A percentile compares a stretch with the other conserved stretches of the same genome.
phyloP scores from a whole-genome alignment of 1,284 basidiomycete genomes.

The Inonotus hispidus region DNA sequence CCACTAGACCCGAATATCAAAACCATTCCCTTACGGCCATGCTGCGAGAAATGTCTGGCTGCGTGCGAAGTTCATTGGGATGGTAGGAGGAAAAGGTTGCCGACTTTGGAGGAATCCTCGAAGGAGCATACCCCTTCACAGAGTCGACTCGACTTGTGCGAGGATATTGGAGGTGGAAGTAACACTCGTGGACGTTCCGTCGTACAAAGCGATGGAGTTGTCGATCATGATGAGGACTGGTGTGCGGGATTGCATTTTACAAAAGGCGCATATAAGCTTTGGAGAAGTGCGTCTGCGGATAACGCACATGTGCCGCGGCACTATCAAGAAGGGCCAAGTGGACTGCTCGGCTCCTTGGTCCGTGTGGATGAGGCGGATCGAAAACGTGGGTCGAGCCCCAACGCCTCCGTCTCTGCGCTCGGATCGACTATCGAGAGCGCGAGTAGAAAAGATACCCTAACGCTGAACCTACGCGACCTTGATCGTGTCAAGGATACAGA shows the following conservation, averaged over 20 bases:
- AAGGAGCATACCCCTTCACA: constrained; percentile 1
- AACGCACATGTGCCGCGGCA: neutral
- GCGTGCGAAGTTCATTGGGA: constrained; percentile 4
- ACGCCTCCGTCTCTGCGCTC: neutral
- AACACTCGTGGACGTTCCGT: too few relatives aligned
- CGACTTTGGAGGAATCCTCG: constrained; percentile 12
- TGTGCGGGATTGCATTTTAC: constrained; percentile 17
- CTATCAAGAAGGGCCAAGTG: neutral
- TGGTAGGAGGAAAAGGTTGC: neutral
- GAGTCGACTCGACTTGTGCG: neutral
- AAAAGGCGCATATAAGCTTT: constrained; percentile 14
- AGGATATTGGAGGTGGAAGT: neutral
- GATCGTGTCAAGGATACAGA: neutral
- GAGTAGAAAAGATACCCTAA: neutral
- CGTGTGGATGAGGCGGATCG: constrained; percentile 18
- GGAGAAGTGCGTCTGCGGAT: constrained; percentile 13
- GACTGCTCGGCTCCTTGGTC: constrained; percentile 10
- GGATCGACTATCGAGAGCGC: neutral
- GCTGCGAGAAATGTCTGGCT: constrained; percentile 12
- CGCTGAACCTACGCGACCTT: neutral
- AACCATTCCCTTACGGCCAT: constrained; percentile 16
- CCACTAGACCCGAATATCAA: constrained; percentile 1
- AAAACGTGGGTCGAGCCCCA: neutral
- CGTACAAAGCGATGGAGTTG: neutral
- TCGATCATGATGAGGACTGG: constrained; percentile 12